A percentile compares a stretch with the other conserved stretches of the same genome.
These are phyloP conservation scores for Creolimax fragrantissima DNA, from an alignment of 78 protist species.

Conservation along the genomic window DNA sequence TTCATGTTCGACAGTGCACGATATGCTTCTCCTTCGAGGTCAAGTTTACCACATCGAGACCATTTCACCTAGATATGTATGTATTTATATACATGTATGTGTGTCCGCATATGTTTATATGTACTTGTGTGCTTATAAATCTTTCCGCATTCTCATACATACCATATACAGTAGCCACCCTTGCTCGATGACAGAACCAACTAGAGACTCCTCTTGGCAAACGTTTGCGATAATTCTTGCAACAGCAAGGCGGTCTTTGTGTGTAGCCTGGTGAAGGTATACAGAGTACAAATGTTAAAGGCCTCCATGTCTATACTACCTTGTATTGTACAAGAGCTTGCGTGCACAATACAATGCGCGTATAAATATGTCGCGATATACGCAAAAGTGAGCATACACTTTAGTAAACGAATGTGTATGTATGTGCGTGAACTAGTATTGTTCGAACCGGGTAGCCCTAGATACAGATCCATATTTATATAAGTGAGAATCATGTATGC, in stretches of 20 bases:
- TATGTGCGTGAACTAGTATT: no score
- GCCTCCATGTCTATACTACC: no score
- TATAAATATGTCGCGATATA: no score
- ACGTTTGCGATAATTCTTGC: background rate
- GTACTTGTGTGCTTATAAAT: background rate
- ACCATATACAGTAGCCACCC: background rate
- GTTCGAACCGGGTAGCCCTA: no score
- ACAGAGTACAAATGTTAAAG: no score
- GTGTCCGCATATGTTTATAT: background rate
- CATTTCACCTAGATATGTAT: background rate
- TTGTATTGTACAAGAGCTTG: no score
- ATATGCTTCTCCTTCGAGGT: background rate
- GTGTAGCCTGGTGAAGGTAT: background rate
- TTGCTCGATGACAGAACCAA: background rate
- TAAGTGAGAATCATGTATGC: no score
- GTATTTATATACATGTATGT: background rate
- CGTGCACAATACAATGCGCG: no score
- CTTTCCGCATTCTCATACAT: background rate
- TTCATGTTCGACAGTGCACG: background rate
- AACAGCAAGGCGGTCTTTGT: background rate
- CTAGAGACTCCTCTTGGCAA: background rate
- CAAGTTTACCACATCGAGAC: background rate
- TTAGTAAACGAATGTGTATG: no score
- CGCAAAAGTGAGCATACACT: background rate
- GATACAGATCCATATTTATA: no score